Evolutionary conservation across 2,329 filamentous ascomycete genomes (phyloP).

Genomic region (Volutella citrinella): DNA sequence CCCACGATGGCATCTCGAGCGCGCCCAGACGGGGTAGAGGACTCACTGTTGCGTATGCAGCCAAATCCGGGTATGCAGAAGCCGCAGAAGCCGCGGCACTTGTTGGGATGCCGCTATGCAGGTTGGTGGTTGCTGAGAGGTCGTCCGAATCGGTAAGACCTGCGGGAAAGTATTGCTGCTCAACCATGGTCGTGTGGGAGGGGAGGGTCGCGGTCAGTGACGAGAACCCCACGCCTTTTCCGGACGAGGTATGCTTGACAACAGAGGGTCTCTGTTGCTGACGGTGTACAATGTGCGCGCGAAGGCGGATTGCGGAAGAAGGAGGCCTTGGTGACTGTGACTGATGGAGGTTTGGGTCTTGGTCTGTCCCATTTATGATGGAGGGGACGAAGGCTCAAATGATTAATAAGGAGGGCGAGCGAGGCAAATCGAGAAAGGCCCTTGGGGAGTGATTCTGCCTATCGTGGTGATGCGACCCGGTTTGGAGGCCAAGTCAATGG

Average conservation of each 20-base stretch:
- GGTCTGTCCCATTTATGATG: slow-evolving; percentile 26
- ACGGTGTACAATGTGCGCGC: no score
- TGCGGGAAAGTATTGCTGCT: slow-evolving; percentile 33
- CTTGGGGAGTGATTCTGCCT: slow-evolving; percentile 23
- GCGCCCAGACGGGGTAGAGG: no score
- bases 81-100: slow-evolving; percentile 14
- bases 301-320: no score
- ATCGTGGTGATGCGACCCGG: slow-evolving; percentile 25
- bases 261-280: no score
- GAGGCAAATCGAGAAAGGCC: slow-evolving; percentile 23
- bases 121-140: slow-evolving; percentile 26
- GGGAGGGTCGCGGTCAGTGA: no score
- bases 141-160: slow-evolving; percentile 30
- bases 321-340: no score
- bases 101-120: slow-evolving; percentile 24
- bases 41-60: slow-evolving; percentile 32
- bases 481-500: slow-evolving; percentile 21
- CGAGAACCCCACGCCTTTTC: no score
- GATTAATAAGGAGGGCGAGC: slow-evolving; percentile 14
- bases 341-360: slow-evolving; percentile 16
- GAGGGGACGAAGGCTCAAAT: slow-evolving; percentile 13
- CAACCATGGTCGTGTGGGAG: slow-evolving; percentile 33
- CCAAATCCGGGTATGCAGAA: slow-evolving; percentile 28
- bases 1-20: no score
- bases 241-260: slow-evolving; percentile 14